Conservation (phyloP, 1,139 yeast genomes). For the Kodamaea alishanica region DNA sequence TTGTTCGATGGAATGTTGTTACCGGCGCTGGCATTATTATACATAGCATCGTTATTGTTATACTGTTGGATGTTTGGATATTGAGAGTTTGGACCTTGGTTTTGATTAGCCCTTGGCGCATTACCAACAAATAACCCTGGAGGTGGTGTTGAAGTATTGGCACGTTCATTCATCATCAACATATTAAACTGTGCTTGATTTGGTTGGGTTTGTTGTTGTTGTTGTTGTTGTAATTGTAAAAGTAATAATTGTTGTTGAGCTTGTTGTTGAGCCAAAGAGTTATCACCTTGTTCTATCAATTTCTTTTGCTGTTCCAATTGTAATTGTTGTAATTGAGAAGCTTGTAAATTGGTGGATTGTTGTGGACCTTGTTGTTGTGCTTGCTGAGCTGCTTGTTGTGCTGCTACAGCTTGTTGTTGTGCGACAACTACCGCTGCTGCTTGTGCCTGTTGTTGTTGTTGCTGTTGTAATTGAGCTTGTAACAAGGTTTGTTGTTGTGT, state of each 20-base stretch:
- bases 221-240: constrained; percentile 15
- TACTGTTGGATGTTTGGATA: constrained; percentile 8
- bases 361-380: constrained; percentile 13
- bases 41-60: constrained; percentile 8
- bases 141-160: constrained; percentile 41
- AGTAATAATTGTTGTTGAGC: constrained; percentile 17
- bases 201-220: constrained; percentile 12
- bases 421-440: constrained; percentile 10
- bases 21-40: constrained; percentile 11
- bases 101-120: constrained; percentile 13
- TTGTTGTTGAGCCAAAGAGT: constrained; percentile 15
- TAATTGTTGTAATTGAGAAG: constrained; percentile 26
- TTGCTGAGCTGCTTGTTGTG: constrained; percentile 9
- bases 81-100: constrained; percentile 14
- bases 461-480: constrained; percentile 20
- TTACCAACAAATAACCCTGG: constrained; percentile 35
- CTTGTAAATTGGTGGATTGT: constrained; percentile 17
- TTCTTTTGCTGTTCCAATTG: constrained; percentile 28
- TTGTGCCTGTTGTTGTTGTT: constrained; percentile 17
- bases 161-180: constrained; percentile 32
- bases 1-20: constrained; percentile 19
- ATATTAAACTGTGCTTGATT: constrained; percentile 25
- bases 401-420: constrained; percentile 8
- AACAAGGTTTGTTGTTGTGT: constrained; percentile 39
- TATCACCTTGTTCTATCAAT: constrained; percentile 21